phyloP scores from a whole-genome alignment of 1,284 basidiomycete species.

The Papiliotrema terrestris region DNA sequence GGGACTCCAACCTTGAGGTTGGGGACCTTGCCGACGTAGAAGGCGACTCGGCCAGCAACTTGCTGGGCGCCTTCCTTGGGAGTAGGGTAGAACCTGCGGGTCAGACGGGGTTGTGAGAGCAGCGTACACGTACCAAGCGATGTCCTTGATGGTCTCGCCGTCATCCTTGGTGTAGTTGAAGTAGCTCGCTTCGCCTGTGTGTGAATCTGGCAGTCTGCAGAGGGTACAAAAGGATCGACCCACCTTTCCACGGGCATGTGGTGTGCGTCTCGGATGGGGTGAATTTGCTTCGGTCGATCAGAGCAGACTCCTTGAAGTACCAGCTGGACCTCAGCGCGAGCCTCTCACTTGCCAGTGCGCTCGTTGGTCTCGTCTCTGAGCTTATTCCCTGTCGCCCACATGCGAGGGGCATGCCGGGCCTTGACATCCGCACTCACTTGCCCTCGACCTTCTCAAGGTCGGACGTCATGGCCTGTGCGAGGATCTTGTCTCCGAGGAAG shows the following conservation, averaged over 20 bases:
- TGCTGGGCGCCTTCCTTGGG: constrained; percentile 36
- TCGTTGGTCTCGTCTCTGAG: too few relatives aligned
- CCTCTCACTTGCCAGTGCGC: not conserved
- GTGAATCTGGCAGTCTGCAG: not conserved
- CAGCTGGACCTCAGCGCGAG: constrained; percentile 17
- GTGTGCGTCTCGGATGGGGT: constrained; percentile 34
- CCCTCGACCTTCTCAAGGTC: constrained; percentile 38
- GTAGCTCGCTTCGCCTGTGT: constrained; percentile 34
- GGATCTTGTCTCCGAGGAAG: constrained; percentile 31
- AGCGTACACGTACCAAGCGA: constrained; percentile 32
- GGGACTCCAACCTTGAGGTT: constrained; percentile 35
- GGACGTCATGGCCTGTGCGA: constrained; percentile 30
- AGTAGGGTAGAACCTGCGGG: constrained; percentile 37
- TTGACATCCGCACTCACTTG: constrained; percentile 27
- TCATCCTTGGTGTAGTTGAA: constrained; percentile 37
- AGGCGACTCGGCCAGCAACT: constrained; percentile 37
- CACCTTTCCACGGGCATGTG: constrained; percentile 41
- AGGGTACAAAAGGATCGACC: constrained; percentile 5
- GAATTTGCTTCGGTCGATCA: constrained; percentile 31
- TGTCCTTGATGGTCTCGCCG: constrained; percentile 38
- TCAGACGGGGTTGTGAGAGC: not conserved
- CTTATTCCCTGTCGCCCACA: too few relatives aligned
- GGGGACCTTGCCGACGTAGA: constrained; percentile 38
- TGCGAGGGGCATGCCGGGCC: too few relatives aligned
- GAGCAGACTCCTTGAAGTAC: constrained; percentile 39